These are phyloP conservation scores for Hypocreales sp. DNA, from an alignment of 2,329 filamentous ascomycete genomes.

Conservation along the genomic window DNA sequence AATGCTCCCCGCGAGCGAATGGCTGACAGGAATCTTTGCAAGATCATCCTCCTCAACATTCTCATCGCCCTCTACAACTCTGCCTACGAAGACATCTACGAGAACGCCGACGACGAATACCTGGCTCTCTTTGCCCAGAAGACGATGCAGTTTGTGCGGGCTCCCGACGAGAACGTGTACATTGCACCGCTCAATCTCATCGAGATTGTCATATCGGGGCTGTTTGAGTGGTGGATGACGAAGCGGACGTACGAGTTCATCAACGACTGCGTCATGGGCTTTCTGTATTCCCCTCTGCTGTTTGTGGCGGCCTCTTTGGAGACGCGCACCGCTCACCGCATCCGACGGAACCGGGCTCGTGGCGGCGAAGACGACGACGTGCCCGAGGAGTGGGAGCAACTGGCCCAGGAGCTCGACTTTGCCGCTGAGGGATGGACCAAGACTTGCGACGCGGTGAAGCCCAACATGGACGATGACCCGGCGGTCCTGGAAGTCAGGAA, in stretches of 20 bases:
- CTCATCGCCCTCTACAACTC: slow-evolving; percentile 95
- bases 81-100: slow-evolving; percentile 87
- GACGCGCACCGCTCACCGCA: slow-evolving; percentile 45
- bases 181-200: slow-evolving; percentile 92
- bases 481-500: slow-evolving; percentile 54
- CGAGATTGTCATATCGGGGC: slow-evolving; percentile 63
- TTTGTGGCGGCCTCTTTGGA: slow-evolving; percentile 63
- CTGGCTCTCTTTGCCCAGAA: slow-evolving; percentile 86
- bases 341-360: slow-evolving; percentile 57
- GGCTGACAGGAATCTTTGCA: background rate
- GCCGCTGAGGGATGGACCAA: slow-evolving; percentile 77
- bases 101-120: slow-evolving; percentile 89
- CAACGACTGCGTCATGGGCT: slow-evolving; percentile 78
- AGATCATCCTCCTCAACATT: slow-evolving; percentile 74
- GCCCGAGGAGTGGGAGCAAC: slow-evolving; percentile 86
- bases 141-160: slow-evolving; percentile 91
- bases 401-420: slow-evolving; percentile 56
- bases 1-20: too few relatives aligned
- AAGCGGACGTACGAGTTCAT: slow-evolving; percentile 56
- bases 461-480: slow-evolving; percentile 68
- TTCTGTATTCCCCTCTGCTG: slow-evolving; percentile 73
- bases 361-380: slow-evolving; percentile 85
- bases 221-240: slow-evolving; percentile 95
- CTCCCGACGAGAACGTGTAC: slow-evolving; percentile 95
- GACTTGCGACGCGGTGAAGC: slow-evolving; percentile 57